A percentile compares a stretch with the other conserved stretches of the same genome.
These are phyloP conservation scores for Drosera capensis DNA, from an alignment of 148 eudicot species.

Conservation along the genomic window DNA sequence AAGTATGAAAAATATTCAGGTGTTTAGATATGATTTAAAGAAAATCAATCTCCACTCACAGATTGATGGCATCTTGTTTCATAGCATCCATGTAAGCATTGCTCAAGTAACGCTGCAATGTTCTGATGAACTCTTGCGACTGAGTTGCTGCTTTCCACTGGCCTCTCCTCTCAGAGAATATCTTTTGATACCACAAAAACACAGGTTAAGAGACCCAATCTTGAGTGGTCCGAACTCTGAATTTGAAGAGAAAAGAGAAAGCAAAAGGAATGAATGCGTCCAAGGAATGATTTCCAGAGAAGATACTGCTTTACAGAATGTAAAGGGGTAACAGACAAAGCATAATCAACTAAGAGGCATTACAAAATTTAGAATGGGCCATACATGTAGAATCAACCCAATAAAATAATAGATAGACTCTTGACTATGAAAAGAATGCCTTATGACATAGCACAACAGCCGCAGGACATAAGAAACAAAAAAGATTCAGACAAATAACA, in stretches of 20 bases:
- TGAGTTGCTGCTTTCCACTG: constrained; percentile 97
- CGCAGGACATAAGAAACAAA: too few relatives aligned
- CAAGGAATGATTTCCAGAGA: not conserved
- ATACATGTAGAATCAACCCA: too few relatives aligned
- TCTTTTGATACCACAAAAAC: constrained; percentile 22
- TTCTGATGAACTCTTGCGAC: constrained; percentile 82
- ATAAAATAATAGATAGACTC: too few relatives aligned
- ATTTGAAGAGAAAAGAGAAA: not conserved
- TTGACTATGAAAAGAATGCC: too few relatives aligned
- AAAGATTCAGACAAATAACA: too few relatives aligned
- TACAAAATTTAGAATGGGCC: too few relatives aligned
- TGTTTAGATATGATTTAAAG: not conserved
- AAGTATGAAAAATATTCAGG: not conserved
- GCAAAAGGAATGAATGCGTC: too few relatives aligned
- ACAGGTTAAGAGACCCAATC: not conserved
- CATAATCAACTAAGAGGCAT: too few relatives aligned
- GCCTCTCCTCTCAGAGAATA: constrained; percentile 84
- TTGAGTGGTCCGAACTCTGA: not conserved
- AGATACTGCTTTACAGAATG: too few relatives aligned
- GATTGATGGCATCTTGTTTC: constrained; percentile 93
- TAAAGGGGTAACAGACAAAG: too few relatives aligned
- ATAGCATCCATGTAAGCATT: constrained; percentile 92
- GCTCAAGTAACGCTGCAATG: constrained; percentile 80
- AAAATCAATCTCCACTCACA: constrained; percentile 36
- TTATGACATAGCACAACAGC: too few relatives aligned